Percentiles rank a stretch among this genome's conserved stretches.
Evolutionary conservation across 2,329 filamentous ascomycete species (phyloP).

Genomic region (Botrytis aclada): DNA sequence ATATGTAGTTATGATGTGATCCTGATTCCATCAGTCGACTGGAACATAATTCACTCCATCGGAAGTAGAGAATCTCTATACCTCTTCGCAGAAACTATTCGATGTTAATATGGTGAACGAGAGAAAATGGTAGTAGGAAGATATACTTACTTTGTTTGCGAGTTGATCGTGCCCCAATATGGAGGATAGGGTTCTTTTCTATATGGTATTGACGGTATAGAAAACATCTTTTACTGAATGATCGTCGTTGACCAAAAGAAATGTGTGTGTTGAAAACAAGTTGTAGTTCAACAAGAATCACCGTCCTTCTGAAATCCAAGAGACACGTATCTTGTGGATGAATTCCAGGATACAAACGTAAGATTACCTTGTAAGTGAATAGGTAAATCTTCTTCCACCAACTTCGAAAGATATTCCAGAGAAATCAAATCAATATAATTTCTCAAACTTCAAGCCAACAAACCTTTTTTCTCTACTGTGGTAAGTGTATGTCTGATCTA

Average conservation of each 20-base stretch:
- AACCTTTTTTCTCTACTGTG: background rate
- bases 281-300: background rate
- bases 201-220: constrained; percentile 27
- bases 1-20: constrained; percentile 52
- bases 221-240: constrained; percentile 1
- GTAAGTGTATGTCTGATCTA: background rate
- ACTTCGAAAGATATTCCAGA: background rate
- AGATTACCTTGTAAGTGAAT: background rate
- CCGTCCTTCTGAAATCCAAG: background rate
- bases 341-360: background rate
- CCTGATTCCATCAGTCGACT: constrained; percentile 38
- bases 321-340: background rate
- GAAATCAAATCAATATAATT: background rate
- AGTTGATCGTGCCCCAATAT: constrained; percentile 32
- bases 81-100: constrained; percentile 37
- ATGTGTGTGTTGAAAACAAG: background rate
- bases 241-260: background rate
- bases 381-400: background rate
- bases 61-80: constrained; percentile 13
- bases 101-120: background rate
- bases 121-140: background rate
- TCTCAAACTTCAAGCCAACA: background rate
- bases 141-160: constrained; percentile 32
- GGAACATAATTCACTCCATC: background rate
- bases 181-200: constrained; percentile 28